These are phyloP conservation scores for Jamesozyma spencerorum DNA, from an alignment of 805 yeast genomes.

Conservation along the genomic window DNA sequence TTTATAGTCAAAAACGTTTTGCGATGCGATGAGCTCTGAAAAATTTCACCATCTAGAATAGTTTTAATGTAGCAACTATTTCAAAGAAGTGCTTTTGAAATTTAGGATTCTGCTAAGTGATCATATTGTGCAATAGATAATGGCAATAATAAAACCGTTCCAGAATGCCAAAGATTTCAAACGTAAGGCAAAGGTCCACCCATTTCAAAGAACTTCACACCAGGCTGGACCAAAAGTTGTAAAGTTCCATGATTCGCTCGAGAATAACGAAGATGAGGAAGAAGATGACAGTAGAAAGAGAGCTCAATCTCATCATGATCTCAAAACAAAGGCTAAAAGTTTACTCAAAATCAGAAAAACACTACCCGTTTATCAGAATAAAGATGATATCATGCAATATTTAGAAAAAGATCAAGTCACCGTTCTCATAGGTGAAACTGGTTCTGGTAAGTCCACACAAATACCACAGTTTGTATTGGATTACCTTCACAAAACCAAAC, in stretches of 20 bases:
- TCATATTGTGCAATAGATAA: background rate
- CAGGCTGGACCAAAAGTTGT: slow-evolving; percentile 24
- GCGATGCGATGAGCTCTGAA: slow-evolving; percentile 1
- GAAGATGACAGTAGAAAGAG: slow-evolving; percentile 7
- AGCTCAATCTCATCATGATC: slow-evolving; percentile 8
- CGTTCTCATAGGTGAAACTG: slow-evolving; percentile 89
- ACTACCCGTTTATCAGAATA: slow-evolving; percentile 71
- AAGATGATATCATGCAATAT: slow-evolving; percentile 49
- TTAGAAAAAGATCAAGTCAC: slow-evolving; percentile 54
- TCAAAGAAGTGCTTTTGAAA: too few species aligned
- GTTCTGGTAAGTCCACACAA: slow-evolving; percentile 96
- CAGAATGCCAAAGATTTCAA: background rate
- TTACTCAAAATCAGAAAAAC: slow-evolving; percentile 45
- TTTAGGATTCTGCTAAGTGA: too few species aligned
- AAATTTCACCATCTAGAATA: too few species aligned
- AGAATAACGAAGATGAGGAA: slow-evolving; percentile 10
- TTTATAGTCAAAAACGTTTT: background rate
- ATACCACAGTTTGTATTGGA: slow-evolving; percentile 84
- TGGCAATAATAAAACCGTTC: background rate
- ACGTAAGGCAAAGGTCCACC: slow-evolving; percentile 8
- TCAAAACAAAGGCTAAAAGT: slow-evolving; percentile 33
- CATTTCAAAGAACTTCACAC: slow-evolving; percentile 7
- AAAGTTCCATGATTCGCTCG: slow-evolving; percentile 31
- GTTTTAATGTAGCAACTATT: too few species aligned
- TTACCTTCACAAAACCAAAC: slow-evolving; percentile 16